Evolutionary conservation across 2,329 filamentous ascomycete species (phyloP).

Genomic region (Exutisphaerella laricina): DNA sequence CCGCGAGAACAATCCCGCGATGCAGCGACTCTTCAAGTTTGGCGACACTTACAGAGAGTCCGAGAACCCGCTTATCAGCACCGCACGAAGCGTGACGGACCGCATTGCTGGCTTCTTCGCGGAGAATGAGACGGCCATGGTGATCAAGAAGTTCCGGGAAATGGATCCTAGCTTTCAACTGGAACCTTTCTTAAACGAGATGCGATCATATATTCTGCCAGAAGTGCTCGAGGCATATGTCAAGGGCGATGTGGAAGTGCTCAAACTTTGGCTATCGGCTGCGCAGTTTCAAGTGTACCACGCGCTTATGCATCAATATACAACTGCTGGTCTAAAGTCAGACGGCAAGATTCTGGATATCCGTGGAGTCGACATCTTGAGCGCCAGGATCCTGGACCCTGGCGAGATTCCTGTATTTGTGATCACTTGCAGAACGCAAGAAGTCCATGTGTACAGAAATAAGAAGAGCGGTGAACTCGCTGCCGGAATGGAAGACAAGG

Average conservation of each 20-base stretch:
- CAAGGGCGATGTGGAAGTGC: constrained; percentile 83
- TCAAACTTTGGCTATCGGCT: constrained; percentile 93
- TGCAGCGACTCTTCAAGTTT: constrained; percentile 81
- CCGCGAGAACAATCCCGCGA: constrained; percentile 79
- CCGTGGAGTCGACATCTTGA: constrained; percentile 81
- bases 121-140: constrained; percentile 94
- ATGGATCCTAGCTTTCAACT: constrained; percentile 95
- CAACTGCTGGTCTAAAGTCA: constrained; percentile 84
- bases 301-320: constrained; percentile 94
- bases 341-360: constrained; percentile 96
- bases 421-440: constrained; percentile 91
- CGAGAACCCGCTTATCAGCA: constrained; percentile 90
- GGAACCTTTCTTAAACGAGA: constrained; percentile 88
- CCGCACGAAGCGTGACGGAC: constrained; percentile 89
- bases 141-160: constrained; percentile 95
- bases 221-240: constrained; percentile 98
- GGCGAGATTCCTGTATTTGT: constrained; percentile 94
- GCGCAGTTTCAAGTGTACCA: constrained; percentile 96
- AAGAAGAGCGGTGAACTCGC: constrained; percentile 83
- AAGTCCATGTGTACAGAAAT: constrained; percentile 95
- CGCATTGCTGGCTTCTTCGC: constrained; percentile 92
- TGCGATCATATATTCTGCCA: constrained; percentile 95
- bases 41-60: constrained; percentile 90
- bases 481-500: constrained; percentile 97
- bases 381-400: constrained; percentile 73